Conservation (phyloP, 768 basidiomycete species). For the Xanthoconium stramineum region DNA sequence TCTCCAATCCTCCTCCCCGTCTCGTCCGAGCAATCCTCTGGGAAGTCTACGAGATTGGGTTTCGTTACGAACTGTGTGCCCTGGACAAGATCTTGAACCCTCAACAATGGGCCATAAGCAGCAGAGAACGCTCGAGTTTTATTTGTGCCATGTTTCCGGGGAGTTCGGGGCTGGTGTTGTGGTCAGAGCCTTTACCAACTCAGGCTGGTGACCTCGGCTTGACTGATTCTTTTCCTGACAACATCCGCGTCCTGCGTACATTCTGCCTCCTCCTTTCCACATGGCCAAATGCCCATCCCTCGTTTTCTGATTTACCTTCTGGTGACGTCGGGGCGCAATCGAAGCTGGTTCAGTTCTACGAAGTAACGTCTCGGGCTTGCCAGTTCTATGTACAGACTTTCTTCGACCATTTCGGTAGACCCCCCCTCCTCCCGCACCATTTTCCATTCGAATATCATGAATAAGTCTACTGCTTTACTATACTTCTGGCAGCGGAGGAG, state of each 20-base stretch:
- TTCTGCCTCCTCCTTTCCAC: background rate
- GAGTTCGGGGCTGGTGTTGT: background rate
- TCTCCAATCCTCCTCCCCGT: background rate
- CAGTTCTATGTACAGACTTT: conserved; percentile 1
- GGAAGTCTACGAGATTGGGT: background rate
- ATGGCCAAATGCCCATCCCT: background rate
- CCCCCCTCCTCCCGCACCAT: background rate
- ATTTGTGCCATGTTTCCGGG: background rate
- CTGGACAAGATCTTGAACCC: too few species aligned
- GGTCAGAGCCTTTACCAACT: background rate
- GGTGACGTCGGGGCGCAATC: too few species aligned
- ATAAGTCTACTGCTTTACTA: too few species aligned
- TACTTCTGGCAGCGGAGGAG: too few species aligned
- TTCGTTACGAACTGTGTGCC: background rate
- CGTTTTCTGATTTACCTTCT: too few species aligned
- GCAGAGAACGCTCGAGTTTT: too few species aligned
- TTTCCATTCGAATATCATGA: background rate
- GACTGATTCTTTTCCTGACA: too few species aligned
- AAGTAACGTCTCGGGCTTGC: background rate
- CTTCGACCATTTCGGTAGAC: background rate
- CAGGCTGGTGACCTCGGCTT: too few species aligned
- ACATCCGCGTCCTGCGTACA: too few species aligned
- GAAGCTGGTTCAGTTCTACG: too few species aligned
- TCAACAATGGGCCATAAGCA: too few species aligned
- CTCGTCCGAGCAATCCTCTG: background rate